Evolutionary conservation across 306 rosid genomes (phyloP).

Genomic region (Pyrus communis): DNA sequence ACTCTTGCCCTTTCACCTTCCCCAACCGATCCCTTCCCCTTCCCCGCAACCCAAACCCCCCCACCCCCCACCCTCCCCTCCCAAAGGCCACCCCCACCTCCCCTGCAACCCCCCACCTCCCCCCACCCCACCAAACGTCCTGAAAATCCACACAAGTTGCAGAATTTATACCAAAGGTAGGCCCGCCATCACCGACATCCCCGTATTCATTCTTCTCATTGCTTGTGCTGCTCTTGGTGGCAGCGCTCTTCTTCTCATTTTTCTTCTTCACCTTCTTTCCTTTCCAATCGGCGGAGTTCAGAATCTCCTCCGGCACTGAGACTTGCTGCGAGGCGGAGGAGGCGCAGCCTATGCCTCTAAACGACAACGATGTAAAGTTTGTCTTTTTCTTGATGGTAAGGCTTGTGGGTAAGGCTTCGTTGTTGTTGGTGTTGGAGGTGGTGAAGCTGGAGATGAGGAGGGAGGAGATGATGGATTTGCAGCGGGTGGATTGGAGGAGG

Average conservation of each 20-base stretch:
- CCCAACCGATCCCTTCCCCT: too few species aligned
- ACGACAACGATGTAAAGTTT: slow-evolving; percentile 47
- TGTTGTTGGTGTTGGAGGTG: slow-evolving; percentile 21
- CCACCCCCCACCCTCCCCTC: too few species aligned
- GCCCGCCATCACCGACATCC: slow-evolving; percentile 35
- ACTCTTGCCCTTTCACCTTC: too few species aligned
- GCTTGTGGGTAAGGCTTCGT: slow-evolving; percentile 36
- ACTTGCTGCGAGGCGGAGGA: slow-evolving; percentile 76
- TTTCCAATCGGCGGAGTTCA: slow-evolving; percentile 78
- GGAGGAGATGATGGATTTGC: slow-evolving; percentile 79
- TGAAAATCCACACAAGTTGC: slow-evolving; percentile 55
- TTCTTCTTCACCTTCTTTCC: slow-evolving; percentile 55
- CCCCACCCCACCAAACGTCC: slow-evolving; percentile 98
- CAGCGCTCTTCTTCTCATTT: slow-evolving; percentile 31
- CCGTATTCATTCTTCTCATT: slow-evolving; percentile 10
- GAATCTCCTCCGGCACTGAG: slow-evolving; percentile 74
- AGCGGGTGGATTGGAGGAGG: slow-evolving; percentile 48
- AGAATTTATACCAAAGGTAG: slow-evolving; percentile 25
- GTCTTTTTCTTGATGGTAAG: slow-evolving; percentile 44
- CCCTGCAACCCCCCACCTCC: too few species aligned
- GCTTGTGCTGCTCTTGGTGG: slow-evolving; percentile 5
- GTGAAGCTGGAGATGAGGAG: slow-evolving; percentile 61
- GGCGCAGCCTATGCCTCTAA: slow-evolving; percentile 75
- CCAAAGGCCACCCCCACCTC: too few species aligned
- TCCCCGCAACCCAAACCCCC: too few species aligned